Evolutionary conservation across 495 filamentous ascomycete genomes (phyloP), one percentile per base, ranked within the genome.

Genomic region (Penicillium robsamsonii): DNA sequence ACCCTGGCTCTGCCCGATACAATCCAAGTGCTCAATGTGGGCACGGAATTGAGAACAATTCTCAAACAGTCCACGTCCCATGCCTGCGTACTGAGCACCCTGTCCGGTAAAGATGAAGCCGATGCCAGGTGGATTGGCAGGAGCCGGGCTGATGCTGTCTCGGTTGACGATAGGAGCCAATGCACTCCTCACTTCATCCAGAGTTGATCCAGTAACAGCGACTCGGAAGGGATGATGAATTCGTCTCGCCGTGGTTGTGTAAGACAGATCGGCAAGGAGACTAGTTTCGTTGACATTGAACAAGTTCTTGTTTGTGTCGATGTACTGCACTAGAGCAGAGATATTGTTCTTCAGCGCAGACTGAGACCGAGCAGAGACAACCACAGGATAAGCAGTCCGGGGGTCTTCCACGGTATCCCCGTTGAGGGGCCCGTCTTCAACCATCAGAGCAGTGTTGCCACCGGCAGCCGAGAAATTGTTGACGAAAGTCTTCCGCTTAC

Each of bases 221-320:
- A 88, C 79, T 46, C 90, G 84, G 76, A 86, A 87, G 46, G 84
- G 82, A 66, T 92, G 87, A 57, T 93, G 91, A n/a, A 88, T 83
- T n/a, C 86, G 86, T 57, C 91, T 82, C 44, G 91, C 91, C 10
- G 90, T 94, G 1, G 87, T 90, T 5, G 89, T 90, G 69, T 95
- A 96, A 5, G 90, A 84, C 5, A 94, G 53, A 42, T 58, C 70
- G 61, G 64, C 73, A 67, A 66, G 66, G 59, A 62, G 65, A 57
- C 61, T 78, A 63, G 61, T 69, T 55, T 67, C 70, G 46, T 73
- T 72, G 25, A 70, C 62, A 51, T 69, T 68, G 58, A 75, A 77
- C 25, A 66, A 53, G 13, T 75, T 71, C 18, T 69, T 76, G 61
- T 84, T 76, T 1, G 73, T 67, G 52, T 78, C 71, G 43, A 87